A percentile compares a stretch with the other conserved stretches of the same genome.
Evolutionary conservation across 345 rosid species (phyloP).

Genomic region (Lenwebbia sp.): DNA sequence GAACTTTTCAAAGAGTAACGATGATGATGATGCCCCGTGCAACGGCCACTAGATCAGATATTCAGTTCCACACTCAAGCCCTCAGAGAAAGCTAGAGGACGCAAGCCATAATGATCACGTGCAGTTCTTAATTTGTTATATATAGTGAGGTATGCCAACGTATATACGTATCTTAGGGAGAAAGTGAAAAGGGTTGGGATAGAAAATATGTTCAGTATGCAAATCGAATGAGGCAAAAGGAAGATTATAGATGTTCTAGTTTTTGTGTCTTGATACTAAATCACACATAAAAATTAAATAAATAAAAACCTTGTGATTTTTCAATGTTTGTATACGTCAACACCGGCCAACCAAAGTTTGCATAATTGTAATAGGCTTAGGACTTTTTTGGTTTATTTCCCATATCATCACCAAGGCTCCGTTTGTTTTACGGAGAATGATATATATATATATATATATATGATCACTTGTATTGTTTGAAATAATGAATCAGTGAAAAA

Average conservation of each 20-base stretch:
- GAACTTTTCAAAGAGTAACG: slow-evolving; percentile 5
- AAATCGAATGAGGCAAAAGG: neutral
- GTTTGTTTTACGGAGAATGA: too few relatives aligned
- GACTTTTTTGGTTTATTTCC: too few relatives aligned
- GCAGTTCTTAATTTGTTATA: neutral
- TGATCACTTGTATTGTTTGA: too few relatives aligned
- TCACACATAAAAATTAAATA: neutral
- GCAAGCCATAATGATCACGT: neutral
- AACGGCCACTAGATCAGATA: neutral
- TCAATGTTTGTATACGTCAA: neutral
- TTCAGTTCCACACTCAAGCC: neutral
- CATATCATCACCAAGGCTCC: too few relatives aligned
- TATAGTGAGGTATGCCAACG: neutral
- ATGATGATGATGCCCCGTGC: neutral
- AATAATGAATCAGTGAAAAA: too few relatives aligned
- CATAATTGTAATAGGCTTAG: too few relatives aligned
- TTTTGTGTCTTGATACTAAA: neutral
- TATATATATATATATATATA: too few relatives aligned
- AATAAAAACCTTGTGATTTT: neutral
- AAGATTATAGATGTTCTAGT: neutral
- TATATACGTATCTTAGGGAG: neutral
- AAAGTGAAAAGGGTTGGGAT: neutral
- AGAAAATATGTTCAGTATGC: neutral
- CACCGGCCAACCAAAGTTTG: too few relatives aligned
- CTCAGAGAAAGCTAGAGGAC: neutral